These are phyloP conservation scores for Boletus vermiculosoides DNA, from an alignment of 768 basidiomycete species.

Conservation along the genomic window DNA sequence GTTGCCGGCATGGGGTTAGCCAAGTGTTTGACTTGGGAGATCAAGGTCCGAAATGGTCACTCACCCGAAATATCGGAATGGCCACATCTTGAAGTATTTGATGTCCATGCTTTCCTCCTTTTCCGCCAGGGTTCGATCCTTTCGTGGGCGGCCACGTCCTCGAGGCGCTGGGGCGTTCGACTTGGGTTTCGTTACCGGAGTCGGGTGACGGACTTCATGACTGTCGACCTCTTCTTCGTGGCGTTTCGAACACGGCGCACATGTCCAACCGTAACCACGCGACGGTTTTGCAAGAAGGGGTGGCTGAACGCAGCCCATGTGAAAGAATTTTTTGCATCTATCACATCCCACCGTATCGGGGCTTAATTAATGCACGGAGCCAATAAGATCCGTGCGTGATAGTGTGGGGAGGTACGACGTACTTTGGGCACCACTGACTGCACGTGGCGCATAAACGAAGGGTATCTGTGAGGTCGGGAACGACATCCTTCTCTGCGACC, in stretches of 20 bases:
- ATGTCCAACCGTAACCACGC: conserved; percentile 96
- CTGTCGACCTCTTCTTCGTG: conserved; percentile 86
- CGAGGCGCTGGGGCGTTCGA: conserved; percentile 71
- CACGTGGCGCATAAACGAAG: conserved; percentile 87
- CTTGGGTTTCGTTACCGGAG: conserved; percentile 55
- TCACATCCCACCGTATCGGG: conserved; percentile 87
- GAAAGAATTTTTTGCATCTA: conserved; percentile 90
- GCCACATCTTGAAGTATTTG: conserved; percentile 90
- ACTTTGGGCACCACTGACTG: conserved; percentile 87
- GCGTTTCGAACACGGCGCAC: conserved; percentile 84
- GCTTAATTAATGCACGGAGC: conserved; percentile 42
- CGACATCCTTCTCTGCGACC: conserved; percentile 90
- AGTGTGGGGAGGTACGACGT: conserved; percentile 32
- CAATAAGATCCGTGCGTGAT: conserved; percentile 19
- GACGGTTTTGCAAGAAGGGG: conserved; percentile 90
- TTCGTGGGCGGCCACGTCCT: conserved; percentile 74
- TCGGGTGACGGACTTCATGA: conserved; percentile 62
- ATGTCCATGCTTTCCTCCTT: conserved; percentile 74
- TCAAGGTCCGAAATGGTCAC: conserved; percentile 25
- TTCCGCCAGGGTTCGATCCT: conserved; percentile 70
- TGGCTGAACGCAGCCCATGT: conserved; percentile 92
- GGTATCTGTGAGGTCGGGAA: conserved; percentile 84
- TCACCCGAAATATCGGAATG: conserved; percentile 96
- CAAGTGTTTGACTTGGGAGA: not conserved
- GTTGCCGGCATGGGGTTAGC: conserved; percentile 15